Percentiles rank a stretch among this genome's conserved stretches.
These are phyloP conservation scores for Phytophthora pini DNA, from an alignment of 352 stramenopile species.

Conservation along the genomic window DNA sequence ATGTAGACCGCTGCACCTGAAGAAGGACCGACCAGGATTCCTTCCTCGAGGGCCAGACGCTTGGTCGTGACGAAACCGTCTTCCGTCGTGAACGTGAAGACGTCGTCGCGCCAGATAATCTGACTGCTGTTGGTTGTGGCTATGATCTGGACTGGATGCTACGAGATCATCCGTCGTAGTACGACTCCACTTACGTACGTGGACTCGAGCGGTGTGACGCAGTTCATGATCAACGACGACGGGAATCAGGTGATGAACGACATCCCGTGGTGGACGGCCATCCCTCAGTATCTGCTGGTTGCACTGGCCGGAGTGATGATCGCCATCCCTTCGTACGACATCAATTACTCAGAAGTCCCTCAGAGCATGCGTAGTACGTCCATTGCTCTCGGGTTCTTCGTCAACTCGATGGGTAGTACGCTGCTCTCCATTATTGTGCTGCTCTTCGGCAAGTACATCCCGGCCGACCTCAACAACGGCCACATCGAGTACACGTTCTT, in stretches of 20 bases:
- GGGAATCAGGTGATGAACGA: constrained; percentile 30
- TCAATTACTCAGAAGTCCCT: constrained; percentile 52
- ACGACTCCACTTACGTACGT: constrained; percentile 27
- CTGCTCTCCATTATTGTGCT: constrained; percentile 67
- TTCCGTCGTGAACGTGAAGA: constrained; percentile 73
- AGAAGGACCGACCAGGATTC: constrained; percentile 64
- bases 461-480: constrained; percentile 30
- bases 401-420: constrained; percentile 60
- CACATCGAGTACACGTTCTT: constrained; percentile 55
- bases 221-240: constrained; percentile 42
- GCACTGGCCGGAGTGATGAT: constrained; percentile 50
- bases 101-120: constrained; percentile 48
- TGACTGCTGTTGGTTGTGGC: constrained; percentile 19
- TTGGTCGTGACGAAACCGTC: constrained; percentile 79
- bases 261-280: constrained; percentile 34
- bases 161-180: constrained; percentile 44
- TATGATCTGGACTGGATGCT: constrained; percentile 49
- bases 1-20: constrained; percentile 69
- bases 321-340: constrained; percentile 46
- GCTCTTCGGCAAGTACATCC: constrained; percentile 66
- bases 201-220: constrained; percentile 17
- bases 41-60: constrained; percentile 69
- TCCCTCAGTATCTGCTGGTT: constrained; percentile 54
- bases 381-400: constrained; percentile 48
- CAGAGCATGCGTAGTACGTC: constrained; percentile 42